Evolutionary conservation across 2,329 filamentous ascomycete species (phyloP).

Genomic region (Didymella sp.): DNA sequence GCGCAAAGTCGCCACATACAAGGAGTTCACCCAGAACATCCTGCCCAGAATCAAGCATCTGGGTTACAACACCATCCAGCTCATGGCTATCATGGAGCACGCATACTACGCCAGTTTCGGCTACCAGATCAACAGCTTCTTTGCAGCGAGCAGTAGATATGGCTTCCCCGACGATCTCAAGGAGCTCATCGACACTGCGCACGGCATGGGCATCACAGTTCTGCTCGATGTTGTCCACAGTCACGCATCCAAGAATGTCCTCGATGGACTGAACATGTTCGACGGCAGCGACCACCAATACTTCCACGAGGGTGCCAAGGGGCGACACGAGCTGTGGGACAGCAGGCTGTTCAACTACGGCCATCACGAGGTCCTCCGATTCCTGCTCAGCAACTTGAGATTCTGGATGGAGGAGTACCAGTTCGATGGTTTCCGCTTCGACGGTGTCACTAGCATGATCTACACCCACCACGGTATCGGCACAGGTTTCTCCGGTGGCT

Average conservation of each 20-base stretch:
- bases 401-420: slow-evolving; percentile 99
- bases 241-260: slow-evolving; percentile 95
- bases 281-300: slow-evolving; percentile 95
- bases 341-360: slow-evolving; percentile 98
- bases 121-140: slow-evolving; percentile 99
- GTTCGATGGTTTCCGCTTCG: slow-evolving; percentile 97
- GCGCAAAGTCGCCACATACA: slow-evolving; percentile 87
- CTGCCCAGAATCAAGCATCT: slow-evolving; percentile 87
- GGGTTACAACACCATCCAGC: slow-evolving; percentile 96
- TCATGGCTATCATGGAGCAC: slow-evolving; percentile 99
- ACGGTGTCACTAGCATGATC: slow-evolving; percentile 98
- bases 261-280: slow-evolving; percentile 94
- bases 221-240: slow-evolving; percentile 96
- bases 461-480: slow-evolving; percentile 96
- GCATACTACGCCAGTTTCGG: slow-evolving; percentile 99
- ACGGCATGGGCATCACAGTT: slow-evolving; percentile 87
- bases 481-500: slow-evolving; percentile 95
- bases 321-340: slow-evolving; percentile 93
- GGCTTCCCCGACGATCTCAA: slow-evolving; percentile 93
- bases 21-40: slow-evolving; percentile 94
- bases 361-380: slow-evolving; percentile 91
- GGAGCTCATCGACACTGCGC: slow-evolving; percentile 93
- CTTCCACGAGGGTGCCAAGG: slow-evolving; percentile 87
- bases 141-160: slow-evolving; percentile 94
- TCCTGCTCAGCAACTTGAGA: slow-evolving; percentile 90